These are phyloP conservation scores for Plasmodium ovale DNA, from an alignment of 169 alveolate genomes.

Conservation along the genomic window DNA sequence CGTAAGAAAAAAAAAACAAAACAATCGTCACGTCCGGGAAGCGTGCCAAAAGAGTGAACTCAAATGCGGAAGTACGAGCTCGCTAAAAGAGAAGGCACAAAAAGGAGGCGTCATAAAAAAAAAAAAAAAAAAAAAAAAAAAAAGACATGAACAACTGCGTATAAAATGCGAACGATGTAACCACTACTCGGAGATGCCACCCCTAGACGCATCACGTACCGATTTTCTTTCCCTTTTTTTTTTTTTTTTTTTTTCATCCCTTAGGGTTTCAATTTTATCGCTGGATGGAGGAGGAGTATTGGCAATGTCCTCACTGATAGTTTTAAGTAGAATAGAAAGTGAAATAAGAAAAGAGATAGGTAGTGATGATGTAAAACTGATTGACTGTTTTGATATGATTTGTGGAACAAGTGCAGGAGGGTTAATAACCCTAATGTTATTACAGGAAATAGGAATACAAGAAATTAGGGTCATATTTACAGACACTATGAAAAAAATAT, in stretches of 20 bases:
- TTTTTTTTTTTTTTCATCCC: neutral
- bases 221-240: too few species aligned
- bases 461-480: slow-evolving; percentile 80
- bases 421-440: slow-evolving; percentile 80
- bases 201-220: too few species aligned
- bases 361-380: slow-evolving; percentile 73
- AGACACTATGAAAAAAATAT: slow-evolving; percentile 72
- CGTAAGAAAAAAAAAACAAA: slow-evolving; percentile 16
- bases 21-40: too few species aligned
- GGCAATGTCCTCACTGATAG: slow-evolving; percentile 82
- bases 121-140: neutral
- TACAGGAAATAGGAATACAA: slow-evolving; percentile 80
- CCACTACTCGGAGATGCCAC: too few species aligned
- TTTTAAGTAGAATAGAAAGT: slow-evolving; percentile 80
- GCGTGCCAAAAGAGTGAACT: too few species aligned
- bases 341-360: slow-evolving; percentile 80
- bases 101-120: neutral
- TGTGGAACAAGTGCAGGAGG: slow-evolving; percentile 89
- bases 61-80: too few species aligned
- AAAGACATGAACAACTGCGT: neutral
- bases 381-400: slow-evolving; percentile 85
- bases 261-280: slow-evolving; percentile 83
- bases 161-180: neutral
- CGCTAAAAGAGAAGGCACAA: neutral
- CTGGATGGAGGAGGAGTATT: slow-evolving; percentile 87